Percentiles rank a stretch among this genome's conserved stretches.
Evolutionary conservation across 106 monocot species (phyloP).

Genomic region (Apostasia ramifera): DNA sequence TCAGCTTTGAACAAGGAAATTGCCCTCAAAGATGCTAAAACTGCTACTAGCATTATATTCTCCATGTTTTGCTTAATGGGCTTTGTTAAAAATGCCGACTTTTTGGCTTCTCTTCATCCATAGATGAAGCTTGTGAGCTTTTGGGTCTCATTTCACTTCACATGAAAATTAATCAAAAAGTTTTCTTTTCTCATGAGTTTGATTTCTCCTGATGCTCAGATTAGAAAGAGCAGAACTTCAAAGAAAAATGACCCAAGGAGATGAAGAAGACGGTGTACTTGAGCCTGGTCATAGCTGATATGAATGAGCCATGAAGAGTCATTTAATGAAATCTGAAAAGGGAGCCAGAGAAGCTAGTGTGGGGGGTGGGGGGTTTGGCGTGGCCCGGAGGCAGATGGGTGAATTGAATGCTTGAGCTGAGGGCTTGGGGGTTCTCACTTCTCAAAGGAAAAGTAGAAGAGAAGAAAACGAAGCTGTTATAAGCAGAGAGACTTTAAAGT

Average conservation of each 20-base stretch:
- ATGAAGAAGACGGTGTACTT: no score
- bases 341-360: not conserved
- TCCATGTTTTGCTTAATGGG: not conserved
- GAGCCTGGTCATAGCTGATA: not conserved
- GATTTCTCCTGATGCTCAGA: no score
- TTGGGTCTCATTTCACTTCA: no score
- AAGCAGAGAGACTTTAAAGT: not conserved
- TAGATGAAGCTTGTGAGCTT: no score
- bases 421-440: not conserved
- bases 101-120: not conserved
- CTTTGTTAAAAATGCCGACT: not conserved
- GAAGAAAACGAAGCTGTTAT: conserved; percentile 3
- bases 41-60: not conserved
- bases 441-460: not conserved
- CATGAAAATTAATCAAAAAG: no score
- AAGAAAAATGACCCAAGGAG: no score
- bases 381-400: not conserved
- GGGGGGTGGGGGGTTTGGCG: no score
- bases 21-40: no score
- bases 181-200: no score
- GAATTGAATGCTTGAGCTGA: not conserved
- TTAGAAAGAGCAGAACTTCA: no score
- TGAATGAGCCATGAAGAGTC: not conserved
- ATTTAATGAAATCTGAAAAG: not conserved
- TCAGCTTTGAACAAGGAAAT: not conserved